phyloP scores from a whole-genome alignment of 257 asterid species.

The Capsicum pubescens region DNA sequence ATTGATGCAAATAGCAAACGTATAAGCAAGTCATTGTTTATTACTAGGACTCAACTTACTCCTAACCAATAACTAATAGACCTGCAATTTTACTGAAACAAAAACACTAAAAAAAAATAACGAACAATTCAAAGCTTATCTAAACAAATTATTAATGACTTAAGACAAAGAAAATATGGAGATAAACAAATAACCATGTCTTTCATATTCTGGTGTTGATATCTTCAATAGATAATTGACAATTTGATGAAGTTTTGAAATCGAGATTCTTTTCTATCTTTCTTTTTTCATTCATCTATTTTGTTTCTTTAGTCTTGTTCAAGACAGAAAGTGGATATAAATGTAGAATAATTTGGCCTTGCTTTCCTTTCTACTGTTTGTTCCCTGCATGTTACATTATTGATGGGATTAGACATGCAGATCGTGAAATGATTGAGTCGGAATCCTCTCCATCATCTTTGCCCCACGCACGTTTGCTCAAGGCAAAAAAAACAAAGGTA shows the following conservation, averaged over 20 bases:
- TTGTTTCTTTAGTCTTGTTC: background rate
- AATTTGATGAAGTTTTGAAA: background rate
- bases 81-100: too few relatives aligned
- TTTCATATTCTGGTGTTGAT: too few relatives aligned
- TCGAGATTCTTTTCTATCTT: background rate
- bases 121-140: too few relatives aligned
- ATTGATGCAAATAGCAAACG: too few relatives aligned
- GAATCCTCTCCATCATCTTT: slow-evolving; percentile 16
- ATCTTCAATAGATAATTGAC: background rate
- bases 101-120: too few relatives aligned
- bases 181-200: too few relatives aligned
- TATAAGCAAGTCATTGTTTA: too few relatives aligned
- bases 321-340: background rate
- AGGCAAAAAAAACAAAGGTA: background rate
- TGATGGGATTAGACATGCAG: slow-evolving; percentile 18
- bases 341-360: background rate
- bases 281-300: background rate
- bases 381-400: background rate
- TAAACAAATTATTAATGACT: too few relatives aligned
- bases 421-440: background rate
- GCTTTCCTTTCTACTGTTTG: slow-evolving; percentile 1
- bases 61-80: too few relatives aligned
- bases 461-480: background rate
- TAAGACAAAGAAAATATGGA: too few relatives aligned
- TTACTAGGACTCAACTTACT: too few relatives aligned